Evolutionary conservation across 306 rosid genomes (phyloP), one percentile per base, ranked within the genome.

Genomic region (Vigna nakashimae): DNA sequence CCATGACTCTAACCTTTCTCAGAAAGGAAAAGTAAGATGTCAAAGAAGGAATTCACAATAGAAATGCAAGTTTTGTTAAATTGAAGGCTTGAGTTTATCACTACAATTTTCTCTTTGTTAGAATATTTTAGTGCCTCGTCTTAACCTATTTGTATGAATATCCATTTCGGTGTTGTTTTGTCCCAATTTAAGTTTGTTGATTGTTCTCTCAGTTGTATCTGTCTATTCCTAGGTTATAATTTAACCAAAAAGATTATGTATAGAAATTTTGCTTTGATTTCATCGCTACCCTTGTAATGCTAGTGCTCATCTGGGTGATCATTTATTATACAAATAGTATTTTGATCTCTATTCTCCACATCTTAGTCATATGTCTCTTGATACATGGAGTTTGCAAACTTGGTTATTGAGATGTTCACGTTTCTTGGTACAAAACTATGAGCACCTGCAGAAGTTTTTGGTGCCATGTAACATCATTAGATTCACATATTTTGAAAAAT

Each of bases 341-440:
- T 59, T 26, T 17, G 40, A 26, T 59, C 18, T 59, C 42, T 28
- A 13, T 62, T 43, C 22, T 15, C 43, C 42, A 60, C 45, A 32
- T 32, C 45, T 62, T 62, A 15, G 1, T 24, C 62, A 56, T 63
- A 34, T 60, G 32, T 30, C 66, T 13, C 18, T 30, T 13, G 18
- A 60, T 13, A 60, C 5, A 1, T 32, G 48, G 49, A 63, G 22
- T 34, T 17, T 30, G 24, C 13, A 16, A n/a, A 40, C 11, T 11
- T 30, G 1, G 34, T 30, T 45, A 14, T 13, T 22, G 34, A 42
- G 24, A 45, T 24, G 52, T 20, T 42, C 17, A 42, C 22, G 69
- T 64, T 63, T 32, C 15, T 64, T 64, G 69, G 69, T 64, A 64
- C 49, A 63, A 63, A 34, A 13, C 67, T 14, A 6, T 63, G n/a